Evolutionary conservation across 768 basidiomycete genomes (phyloP).

Genomic region (Chalciporus pseudorubinellus): DNA sequence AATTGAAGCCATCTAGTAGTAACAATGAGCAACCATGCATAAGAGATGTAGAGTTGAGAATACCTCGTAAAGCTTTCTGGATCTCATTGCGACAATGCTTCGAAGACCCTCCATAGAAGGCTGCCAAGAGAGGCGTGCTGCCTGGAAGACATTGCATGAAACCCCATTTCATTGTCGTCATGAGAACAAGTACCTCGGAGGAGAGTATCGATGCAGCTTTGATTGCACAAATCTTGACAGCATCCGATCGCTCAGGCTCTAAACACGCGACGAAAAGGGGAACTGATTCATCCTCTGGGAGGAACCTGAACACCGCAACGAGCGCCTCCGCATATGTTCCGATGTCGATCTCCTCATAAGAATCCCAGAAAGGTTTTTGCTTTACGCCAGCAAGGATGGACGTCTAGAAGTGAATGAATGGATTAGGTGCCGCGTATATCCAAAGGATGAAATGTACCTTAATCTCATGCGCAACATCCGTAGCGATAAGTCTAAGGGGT

Average conservation of each 20-base stretch:
- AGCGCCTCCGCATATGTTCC: slow-evolving; percentile 73
- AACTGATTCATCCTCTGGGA: slow-evolving; percentile 59
- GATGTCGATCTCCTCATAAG: slow-evolving; percentile 69
- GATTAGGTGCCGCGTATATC: slow-evolving; percentile 1
- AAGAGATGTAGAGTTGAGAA: slow-evolving; percentile 12
- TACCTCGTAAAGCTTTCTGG: slow-evolving; percentile 59
- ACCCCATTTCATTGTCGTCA: background rate
- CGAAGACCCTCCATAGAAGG: slow-evolving; percentile 49
- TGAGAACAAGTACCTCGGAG: slow-evolving; percentile 50
- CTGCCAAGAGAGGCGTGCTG: slow-evolving; percentile 54
- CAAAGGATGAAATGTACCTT: slow-evolving; percentile 48
- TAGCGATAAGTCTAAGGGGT: slow-evolving; percentile 61
- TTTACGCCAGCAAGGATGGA: slow-evolving; percentile 28
- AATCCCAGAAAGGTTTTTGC: slow-evolving; percentile 71
- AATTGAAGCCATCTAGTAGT: slow-evolving; percentile 44
- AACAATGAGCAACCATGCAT: slow-evolving; percentile 8
- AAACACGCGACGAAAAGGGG: slow-evolving; percentile 63
- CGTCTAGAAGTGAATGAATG: slow-evolving; percentile 14
- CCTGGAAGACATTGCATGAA: slow-evolving; percentile 36
- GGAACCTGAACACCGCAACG: slow-evolving; percentile 67
- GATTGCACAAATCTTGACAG: slow-evolving; percentile 74
- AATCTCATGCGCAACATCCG: slow-evolving; percentile 77
- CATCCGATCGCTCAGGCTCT: slow-evolving; percentile 76
- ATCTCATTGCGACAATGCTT: slow-evolving; percentile 42
- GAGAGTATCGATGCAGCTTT: slow-evolving; percentile 68